Conservation (phyloP, 495 filamentous ascomycete species). For the Hypoxylon lienhwacheense region DNA sequence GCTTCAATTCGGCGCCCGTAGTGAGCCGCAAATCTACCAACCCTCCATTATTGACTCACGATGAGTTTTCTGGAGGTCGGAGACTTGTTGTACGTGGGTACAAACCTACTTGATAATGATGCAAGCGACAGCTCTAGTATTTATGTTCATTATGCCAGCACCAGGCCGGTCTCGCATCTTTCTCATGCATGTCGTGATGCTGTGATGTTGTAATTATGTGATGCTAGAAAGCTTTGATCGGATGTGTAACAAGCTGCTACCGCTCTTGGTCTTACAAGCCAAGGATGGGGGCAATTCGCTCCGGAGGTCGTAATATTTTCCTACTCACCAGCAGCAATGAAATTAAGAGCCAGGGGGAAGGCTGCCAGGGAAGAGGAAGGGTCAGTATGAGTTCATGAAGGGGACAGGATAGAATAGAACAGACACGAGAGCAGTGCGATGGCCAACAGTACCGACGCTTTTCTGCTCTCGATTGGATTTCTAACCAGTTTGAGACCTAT, state of each 20-base stretch:
- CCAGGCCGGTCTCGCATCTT: background rate
- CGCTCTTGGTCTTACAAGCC: constrained; percentile 42
- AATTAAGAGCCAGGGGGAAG: constrained; percentile 74
- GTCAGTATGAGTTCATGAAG: constrained; percentile 29
- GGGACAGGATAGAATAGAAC: background rate
- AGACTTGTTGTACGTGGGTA: constrained; percentile 34
- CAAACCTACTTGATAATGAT: constrained; percentile 40
- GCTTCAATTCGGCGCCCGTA: constrained; percentile 74
- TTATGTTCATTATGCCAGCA: background rate
- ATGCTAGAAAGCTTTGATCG: background rate
- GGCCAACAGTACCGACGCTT: constrained; percentile 2
- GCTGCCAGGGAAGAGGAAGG: constrained; percentile 54
- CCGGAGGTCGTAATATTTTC: constrained; percentile 16
- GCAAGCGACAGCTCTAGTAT: constrained; percentile 25
- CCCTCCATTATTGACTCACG: constrained; percentile 16
- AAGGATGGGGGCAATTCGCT: constrained; percentile 15
- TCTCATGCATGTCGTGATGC: background rate
- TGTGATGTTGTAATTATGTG: background rate
- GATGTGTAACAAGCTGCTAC: constrained; percentile 37
- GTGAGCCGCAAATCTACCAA: constrained; percentile 67
- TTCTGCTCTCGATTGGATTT: constrained; percentile 23
- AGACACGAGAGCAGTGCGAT: too few species aligned
- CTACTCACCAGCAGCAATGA: constrained; percentile 83
- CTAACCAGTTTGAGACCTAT: constrained; percentile 77
- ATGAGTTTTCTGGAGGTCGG: constrained; percentile 23